Conservation (phyloP, 257 asterid species). For the Leptodermis oblonga region DNA sequence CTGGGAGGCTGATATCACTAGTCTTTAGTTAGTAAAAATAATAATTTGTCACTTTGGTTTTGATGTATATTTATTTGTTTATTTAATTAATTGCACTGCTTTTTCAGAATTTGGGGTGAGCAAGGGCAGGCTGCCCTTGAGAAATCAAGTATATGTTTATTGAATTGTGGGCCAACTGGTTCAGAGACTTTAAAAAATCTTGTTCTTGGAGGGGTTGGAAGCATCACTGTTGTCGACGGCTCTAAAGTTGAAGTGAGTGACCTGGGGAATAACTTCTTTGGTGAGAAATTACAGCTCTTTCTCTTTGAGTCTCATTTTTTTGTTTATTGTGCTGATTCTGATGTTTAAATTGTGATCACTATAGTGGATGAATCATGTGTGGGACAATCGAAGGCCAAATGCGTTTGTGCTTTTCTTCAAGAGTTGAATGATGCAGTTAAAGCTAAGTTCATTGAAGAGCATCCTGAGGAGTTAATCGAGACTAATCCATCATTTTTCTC, state of each 20-base stretch:
- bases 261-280: conserved; percentile 90
- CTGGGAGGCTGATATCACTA: neutral
- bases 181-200: conserved; percentile 89
- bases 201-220: conserved; percentile 97
- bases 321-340: conserved; percentile 8
- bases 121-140: conserved; percentile 97
- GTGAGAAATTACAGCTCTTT: conserved; percentile 30
- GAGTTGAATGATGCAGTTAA: conserved; percentile 97
- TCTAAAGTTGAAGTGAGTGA: conserved; percentile 87
- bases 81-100: conserved; percentile 2
- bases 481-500: conserved; percentile 83
- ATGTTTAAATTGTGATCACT: neutral
- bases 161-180: conserved; percentile 98
- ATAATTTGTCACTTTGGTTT: neutral
- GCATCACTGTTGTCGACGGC: conserved; percentile 94
- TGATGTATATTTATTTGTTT: neutral
- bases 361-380: conserved; percentile 82
- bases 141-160: conserved; percentile 88
- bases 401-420: conserved; percentile 85
- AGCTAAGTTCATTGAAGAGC: conserved; percentile 84
- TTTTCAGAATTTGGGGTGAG: conserved; percentile 98
- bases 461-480: conserved; percentile 67
- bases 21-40: too few species aligned
- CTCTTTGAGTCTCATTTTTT: neutral
- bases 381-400: conserved; percentile 90